Percentiles rank a stretch among this genome's conserved stretches.
Evolutionary conservation across 2,329 filamentous ascomycete species (phyloP).

Genomic region (Hypomyces rosellus): DNA sequence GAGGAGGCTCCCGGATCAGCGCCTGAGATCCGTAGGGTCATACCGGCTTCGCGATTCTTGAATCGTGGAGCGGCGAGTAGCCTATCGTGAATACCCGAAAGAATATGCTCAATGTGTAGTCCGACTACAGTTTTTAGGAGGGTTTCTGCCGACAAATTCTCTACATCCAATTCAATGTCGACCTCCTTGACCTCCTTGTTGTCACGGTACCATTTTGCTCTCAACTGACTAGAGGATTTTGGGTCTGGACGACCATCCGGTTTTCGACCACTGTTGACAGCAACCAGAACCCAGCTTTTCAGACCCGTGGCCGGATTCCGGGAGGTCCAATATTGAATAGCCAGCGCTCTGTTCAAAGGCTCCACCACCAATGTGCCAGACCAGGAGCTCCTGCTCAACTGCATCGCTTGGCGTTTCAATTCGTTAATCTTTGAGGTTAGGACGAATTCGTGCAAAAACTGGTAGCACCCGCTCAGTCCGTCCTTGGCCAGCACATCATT

Average conservation of each 20-base stretch:
- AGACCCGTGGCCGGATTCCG: constrained; percentile 45
- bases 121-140: constrained; percentile 71
- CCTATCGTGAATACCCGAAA: constrained; percentile 59
- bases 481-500: constrained; percentile 65
- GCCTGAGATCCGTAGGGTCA: constrained; percentile 52
- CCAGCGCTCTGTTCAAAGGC: constrained; percentile 70
- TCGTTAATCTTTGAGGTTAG: constrained; percentile 87
- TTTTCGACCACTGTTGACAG: constrained; percentile 62
- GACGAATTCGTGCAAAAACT: constrained; percentile 79
- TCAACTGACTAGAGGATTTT: constrained; percentile 48
- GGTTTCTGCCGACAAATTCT: constrained; percentile 64
- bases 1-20: constrained; percentile 60
- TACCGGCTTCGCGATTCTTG: constrained; percentile 49
- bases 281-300: constrained; percentile 90
- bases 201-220: constrained; percentile 77
- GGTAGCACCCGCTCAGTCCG: constrained; percentile 74
- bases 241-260: constrained; percentile 32
- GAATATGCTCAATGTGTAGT: constrained; percentile 64
- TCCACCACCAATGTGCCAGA: constrained; percentile 71
- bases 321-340: constrained; percentile 85
- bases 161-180: constrained; percentile 61
- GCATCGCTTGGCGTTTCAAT: constrained; percentile 68
- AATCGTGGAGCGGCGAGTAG: constrained; percentile 57
- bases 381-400: constrained; percentile 67
- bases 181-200: constrained; percentile 65